Evolutionary conservation across 2,329 filamentous ascomycete species (phyloP), one percentile per base, ranked within the genome.

Genomic region (Dothiorella sarmentorum): DNA sequence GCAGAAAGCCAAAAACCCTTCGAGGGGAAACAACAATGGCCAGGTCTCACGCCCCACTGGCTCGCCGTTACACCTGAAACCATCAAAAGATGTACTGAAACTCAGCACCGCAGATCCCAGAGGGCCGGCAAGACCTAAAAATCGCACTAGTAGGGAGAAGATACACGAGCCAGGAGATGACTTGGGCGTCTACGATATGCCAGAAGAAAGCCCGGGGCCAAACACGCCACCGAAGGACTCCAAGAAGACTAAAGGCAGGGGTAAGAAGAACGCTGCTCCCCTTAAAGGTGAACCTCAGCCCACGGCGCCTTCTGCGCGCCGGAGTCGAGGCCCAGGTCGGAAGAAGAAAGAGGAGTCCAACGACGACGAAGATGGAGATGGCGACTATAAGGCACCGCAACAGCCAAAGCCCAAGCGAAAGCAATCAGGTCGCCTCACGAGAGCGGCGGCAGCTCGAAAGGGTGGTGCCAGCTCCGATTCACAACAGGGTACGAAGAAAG

Each of bases 181-280:
- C 7, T 22, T 26, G 4, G 55, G 60, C 38, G 27, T 61, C 11
- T 64, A 59, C 26, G 43, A 29, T 11, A 56, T 66, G 13, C 64
- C 64, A 5, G 26, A 55, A 56, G 63, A 62, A 17, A 51, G 47
- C 13, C 20, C 47, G 11, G 15, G 13, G 5, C 29, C 47, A 7
- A 11, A 18, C 3, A n/a, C 18, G 11, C 15, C 20, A n/a, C 31
- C 29, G 6, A 20, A 59, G 3, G 20, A 61, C 3, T 9, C 49
- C 24, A 27, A n/a, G 15, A 31, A 58, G 56, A n/a, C 11, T 13
- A 29, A 60, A 60, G 33, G 17, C 56, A 20, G 60, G 44, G 20
- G 57, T 56, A 13, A 24, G 6, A 4, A 2, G 4, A 17, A 11
- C 20, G 3, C 26, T 47, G n/a, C 7, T 18, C 43, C n/a, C 24